Percentiles rank a stretch among this genome's conserved stretches.
phyloP scores from a whole-genome alignment of 2,329 filamentous ascomycete genomes.

The Talaromyces amestolkiae region DNA sequence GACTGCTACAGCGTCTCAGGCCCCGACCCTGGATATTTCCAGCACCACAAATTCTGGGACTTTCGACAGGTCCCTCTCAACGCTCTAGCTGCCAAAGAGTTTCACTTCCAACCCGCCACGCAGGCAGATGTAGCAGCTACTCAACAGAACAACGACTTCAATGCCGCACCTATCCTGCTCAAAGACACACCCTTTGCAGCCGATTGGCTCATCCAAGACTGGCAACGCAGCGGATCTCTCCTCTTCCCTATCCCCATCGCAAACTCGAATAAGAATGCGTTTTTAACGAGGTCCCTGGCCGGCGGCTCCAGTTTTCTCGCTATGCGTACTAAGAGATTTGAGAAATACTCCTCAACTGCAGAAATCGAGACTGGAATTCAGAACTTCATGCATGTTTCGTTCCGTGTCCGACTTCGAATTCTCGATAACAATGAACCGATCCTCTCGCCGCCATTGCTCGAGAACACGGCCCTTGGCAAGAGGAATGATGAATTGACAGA shows the following conservation, averaged over 20 bases:
- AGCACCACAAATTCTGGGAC: slow-evolving; percentile 53
- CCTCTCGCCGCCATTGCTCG: slow-evolving; percentile 15
- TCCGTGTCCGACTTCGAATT: slow-evolving; percentile 49
- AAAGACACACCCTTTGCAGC: slow-evolving; percentile 33
- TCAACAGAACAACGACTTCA: slow-evolving; percentile 15
- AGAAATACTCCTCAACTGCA: slow-evolving; percentile 46
- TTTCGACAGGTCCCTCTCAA: slow-evolving; percentile 46
- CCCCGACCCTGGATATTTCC: slow-evolving; percentile 47
- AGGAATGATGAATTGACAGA: slow-evolving; percentile 1
- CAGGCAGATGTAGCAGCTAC: slow-evolving; percentile 5
- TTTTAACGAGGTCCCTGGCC: slow-evolving; percentile 33
- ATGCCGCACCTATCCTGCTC: slow-evolving; percentile 29
- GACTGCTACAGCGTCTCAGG: slow-evolving; percentile 49
- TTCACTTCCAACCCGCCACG: slow-evolving; percentile 22
- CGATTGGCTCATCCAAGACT: slow-evolving; percentile 47
- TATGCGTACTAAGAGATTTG: slow-evolving; percentile 46
- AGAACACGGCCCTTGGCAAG: background rate
- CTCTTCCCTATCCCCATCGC: slow-evolving; percentile 43
- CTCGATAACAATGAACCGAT: slow-evolving; percentile 24
- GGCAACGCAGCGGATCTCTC: slow-evolving; percentile 41
- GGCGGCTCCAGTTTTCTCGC: slow-evolving; percentile 44
- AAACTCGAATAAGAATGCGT: slow-evolving; percentile 50
- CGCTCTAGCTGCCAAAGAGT: slow-evolving; percentile 26
- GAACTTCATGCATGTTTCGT: slow-evolving; percentile 48
- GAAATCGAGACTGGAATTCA: slow-evolving; percentile 49